These are phyloP conservation scores for Populus simonii DNA, from an alignment of 345 rosid species.

Conservation along the genomic window DNA sequence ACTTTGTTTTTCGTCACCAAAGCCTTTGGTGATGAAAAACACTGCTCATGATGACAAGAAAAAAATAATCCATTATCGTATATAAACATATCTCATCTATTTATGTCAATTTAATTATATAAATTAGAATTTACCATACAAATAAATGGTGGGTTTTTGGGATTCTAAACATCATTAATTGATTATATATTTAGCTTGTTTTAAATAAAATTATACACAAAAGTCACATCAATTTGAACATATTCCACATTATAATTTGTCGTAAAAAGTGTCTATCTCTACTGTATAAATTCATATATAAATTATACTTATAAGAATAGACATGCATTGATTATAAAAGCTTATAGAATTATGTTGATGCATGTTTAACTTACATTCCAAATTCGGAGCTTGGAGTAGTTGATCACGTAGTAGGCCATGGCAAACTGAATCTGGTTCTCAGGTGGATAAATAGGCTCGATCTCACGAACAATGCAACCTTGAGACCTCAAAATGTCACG, in stretches of 20 bases:
- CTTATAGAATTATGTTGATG: background rate
- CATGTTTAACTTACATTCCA: slow-evolving; percentile 16
- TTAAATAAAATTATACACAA: background rate
- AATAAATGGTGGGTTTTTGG: background rate
- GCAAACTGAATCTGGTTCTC: slow-evolving; percentile 26
- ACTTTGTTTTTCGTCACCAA: too few relatives aligned
- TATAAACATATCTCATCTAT: background rate
- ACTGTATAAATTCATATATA: background rate
- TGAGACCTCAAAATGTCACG: slow-evolving; percentile 18
- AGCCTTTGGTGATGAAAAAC: too few relatives aligned
- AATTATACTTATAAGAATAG: too few relatives aligned
- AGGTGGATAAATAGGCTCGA: slow-evolving; percentile 27
- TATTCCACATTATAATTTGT: background rate
- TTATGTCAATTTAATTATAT: background rate
- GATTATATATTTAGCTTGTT: too few relatives aligned
- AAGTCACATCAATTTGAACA: background rate
- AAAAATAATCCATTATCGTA: too few relatives aligned
- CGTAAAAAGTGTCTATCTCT: background rate
- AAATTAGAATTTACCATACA: background rate
- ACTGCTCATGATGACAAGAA: too few relatives aligned
- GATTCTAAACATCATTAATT: background rate
- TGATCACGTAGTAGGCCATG: slow-evolving; percentile 28
- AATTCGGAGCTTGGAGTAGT: slow-evolving; percentile 26
- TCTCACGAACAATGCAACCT: slow-evolving; percentile 23
- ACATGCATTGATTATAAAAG: background rate